Conservation (phyloP, 257 asterid genomes). For the Knoxia roxburghii region DNA sequence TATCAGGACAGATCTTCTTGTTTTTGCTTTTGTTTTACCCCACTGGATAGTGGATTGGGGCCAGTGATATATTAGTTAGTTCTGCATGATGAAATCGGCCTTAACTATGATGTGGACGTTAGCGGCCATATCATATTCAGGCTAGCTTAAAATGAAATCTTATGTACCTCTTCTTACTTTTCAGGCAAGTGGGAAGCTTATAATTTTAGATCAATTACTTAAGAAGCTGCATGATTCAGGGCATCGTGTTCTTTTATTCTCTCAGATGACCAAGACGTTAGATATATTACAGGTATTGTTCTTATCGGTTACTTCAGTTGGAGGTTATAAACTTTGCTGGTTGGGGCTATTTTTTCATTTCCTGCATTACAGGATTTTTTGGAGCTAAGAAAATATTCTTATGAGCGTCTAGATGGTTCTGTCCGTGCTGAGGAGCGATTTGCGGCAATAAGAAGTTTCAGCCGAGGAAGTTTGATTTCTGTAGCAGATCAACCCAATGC, state of each 20-base stretch:
- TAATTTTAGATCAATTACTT: constrained; percentile 74
- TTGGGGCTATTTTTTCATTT: constrained; percentile 4
- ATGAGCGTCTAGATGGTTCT: constrained; percentile 97
- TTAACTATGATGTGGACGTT: background rate
- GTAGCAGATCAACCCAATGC: constrained; percentile 35
- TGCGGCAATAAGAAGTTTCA: constrained; percentile 89
- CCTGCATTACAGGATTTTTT: constrained; percentile 62
- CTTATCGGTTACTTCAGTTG: background rate
- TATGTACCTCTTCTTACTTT: constrained; percentile 10
- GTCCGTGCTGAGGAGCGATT: constrained; percentile 95
- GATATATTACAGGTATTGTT: constrained; percentile 77
- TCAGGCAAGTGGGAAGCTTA: constrained; percentile 92
- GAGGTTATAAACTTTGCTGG: background rate
- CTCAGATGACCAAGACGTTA: constrained; percentile 96
- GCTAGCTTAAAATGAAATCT: background rate
- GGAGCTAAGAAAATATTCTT: constrained; percentile 75
- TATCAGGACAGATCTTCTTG: background rate
- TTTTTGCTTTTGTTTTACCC: background rate
- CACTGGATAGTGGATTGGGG: background rate
- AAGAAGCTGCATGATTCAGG: constrained; percentile 58
- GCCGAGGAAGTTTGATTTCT: constrained; percentile 36
- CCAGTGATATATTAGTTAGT: background rate
- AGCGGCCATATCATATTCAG: background rate
- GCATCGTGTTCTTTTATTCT: constrained; percentile 78
- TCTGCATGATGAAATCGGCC: background rate